Conservation (phyloP, 2,329 filamentous ascomycete species). For the Xylaria sp. region DNA sequence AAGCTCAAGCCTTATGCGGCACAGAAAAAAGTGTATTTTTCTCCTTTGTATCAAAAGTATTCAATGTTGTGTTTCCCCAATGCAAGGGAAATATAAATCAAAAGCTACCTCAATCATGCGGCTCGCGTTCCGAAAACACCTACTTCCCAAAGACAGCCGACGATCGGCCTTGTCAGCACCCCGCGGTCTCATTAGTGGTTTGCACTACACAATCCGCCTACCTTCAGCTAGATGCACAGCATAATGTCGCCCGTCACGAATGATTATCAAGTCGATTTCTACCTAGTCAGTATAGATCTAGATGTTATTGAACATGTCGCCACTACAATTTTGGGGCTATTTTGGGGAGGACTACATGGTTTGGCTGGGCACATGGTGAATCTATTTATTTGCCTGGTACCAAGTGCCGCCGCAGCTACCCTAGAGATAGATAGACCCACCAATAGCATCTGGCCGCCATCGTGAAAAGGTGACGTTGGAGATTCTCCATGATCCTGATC, state of each 20-base stretch:
- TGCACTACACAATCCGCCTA: too few species aligned
- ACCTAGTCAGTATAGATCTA: neutral
- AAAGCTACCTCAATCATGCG: neutral
- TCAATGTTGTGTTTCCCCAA: too few species aligned
- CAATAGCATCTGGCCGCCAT: conserved; percentile 6
- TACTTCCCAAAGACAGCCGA: neutral
- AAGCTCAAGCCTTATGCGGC: neutral
- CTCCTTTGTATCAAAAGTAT: too few species aligned
- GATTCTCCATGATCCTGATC: neutral
- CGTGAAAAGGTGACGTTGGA: conserved; percentile 15
- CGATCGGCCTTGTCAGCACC: too few species aligned
- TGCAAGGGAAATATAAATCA: too few species aligned
- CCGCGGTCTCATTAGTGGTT: too few species aligned
- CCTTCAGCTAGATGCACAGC: too few species aligned
- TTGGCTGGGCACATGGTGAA: too few species aligned
- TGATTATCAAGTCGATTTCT: neutral
- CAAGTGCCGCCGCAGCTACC: neutral
- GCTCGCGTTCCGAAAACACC: neutral
- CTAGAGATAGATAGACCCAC: conserved; percentile 11
- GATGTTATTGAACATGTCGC: neutral
- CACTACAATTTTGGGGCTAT: neutral
- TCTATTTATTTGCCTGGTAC: too few species aligned
- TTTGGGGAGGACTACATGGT: too few species aligned
- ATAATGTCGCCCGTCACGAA: too few species aligned
- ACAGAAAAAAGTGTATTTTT: neutral